A percentile compares a stretch with the other conserved stretches of the same genome.
Conservation (phyloP, 192 early-diverging fungal species). For the Umbelopsis sp. region DNA sequence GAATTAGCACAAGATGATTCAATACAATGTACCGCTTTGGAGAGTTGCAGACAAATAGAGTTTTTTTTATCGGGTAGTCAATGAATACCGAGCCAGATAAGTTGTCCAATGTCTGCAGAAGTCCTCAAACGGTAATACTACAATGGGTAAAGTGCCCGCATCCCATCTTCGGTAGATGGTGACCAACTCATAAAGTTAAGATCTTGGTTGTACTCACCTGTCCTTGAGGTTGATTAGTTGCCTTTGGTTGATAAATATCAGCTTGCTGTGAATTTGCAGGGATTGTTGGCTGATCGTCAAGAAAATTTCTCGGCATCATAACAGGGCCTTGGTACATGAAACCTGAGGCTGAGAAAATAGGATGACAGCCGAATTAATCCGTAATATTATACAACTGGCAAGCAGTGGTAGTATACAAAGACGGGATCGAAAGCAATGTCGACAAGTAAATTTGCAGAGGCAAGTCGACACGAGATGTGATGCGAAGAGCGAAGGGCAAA, state of each 20-base stretch:
- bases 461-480: slow-evolving; percentile 21
- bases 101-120: neutral
- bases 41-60: neutral
- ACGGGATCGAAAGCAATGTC: neutral
- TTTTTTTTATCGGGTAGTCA: neutral
- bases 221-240: slow-evolving; percentile 67
- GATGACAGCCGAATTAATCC: slow-evolving; percentile 11
- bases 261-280: slow-evolving; percentile 24
- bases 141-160: neutral
- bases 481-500: slow-evolving; percentile 17
- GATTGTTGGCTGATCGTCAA: slow-evolving; percentile 17
- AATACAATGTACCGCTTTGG: neutral
- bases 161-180: neutral
- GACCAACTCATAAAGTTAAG: neutral
- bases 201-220: slow-evolving; percentile 18
- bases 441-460: neutral
- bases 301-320: slow-evolving; percentile 30
- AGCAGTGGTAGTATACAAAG: neutral
- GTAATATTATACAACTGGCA: neutral
- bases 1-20: neutral
- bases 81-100: neutral
- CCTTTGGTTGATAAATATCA: slow-evolving; percentile 65
- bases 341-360: neutral
- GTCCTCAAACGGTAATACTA: neutral
- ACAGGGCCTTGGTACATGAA: slow-evolving; percentile 17